Conservation (phyloP, 2,329 filamentous ascomycete genomes). For the Colletotrichum horii region DNA sequence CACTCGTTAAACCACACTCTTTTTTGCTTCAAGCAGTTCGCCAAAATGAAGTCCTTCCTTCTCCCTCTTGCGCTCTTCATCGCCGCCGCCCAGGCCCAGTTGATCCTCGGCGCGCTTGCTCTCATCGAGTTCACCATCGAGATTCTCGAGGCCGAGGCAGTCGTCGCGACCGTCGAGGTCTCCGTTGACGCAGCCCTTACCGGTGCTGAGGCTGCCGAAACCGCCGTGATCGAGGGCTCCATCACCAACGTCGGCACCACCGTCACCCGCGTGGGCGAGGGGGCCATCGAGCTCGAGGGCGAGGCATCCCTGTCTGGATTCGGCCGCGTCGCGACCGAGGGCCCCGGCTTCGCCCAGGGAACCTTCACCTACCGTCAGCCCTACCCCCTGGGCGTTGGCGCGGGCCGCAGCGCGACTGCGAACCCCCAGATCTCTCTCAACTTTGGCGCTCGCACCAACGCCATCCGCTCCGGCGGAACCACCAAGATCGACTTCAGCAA, state of each 20-base stretch:
- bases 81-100: neutral
- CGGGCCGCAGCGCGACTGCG: neutral
- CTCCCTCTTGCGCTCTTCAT: neutral
- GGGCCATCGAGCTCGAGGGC: neutral
- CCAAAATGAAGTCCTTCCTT: neutral
- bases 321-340: neutral
- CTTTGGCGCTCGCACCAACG: neutral
- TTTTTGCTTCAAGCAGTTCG: rapidly evolving
- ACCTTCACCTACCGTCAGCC: neutral
- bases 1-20: neutral
- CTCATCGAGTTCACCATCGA: neutral
- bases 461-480: neutral
- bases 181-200: neutral
- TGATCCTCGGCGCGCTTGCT: neutral
- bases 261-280: neutral
- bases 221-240: neutral
- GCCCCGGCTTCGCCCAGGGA: neutral
- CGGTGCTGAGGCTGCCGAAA: neutral
- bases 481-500: neutral
- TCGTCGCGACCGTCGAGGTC: neutral
- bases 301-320: neutral
- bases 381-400: neutral
- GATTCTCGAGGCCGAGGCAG: neutral
- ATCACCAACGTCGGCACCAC: neutral
- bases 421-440: neutral